A percentile compares a stretch with the other conserved stretches of the same genome.
phyloP scores from a whole-genome alignment of 2,329 filamentous ascomycete species.

The Kalaharituber pfeilii region DNA sequence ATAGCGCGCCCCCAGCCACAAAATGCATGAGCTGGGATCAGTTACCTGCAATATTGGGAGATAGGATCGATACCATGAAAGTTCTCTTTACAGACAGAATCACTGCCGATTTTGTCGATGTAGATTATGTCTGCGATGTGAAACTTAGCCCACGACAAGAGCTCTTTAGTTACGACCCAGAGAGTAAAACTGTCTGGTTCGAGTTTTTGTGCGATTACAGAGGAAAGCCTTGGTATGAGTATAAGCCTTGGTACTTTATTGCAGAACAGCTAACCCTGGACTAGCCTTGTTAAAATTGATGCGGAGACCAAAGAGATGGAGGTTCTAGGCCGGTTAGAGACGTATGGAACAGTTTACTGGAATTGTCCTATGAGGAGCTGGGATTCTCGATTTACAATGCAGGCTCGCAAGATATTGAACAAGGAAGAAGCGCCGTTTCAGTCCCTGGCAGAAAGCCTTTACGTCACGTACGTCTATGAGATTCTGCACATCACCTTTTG shows the following conservation, averaged over 20 bases:
- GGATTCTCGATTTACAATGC: constrained; percentile 12
- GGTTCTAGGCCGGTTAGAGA: constrained; percentile 14
- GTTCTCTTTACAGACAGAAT: constrained; percentile 14
- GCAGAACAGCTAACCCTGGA: not conserved
- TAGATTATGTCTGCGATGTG: constrained; percentile 12
- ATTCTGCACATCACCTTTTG: not conserved
- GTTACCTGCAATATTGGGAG: constrained; percentile 7
- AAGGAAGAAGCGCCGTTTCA: constrained; percentile 10
- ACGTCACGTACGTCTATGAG: constrained; percentile 6
- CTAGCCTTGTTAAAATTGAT: constrained; percentile 15
- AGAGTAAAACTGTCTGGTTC: constrained; percentile 10
- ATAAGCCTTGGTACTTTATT: not conserved
- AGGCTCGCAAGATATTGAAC: constrained; percentile 7
- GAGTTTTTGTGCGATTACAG: constrained; percentile 14
- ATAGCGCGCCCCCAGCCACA: constrained; percentile 7
- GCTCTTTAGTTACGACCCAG: constrained; percentile 9
- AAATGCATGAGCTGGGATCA: constrained; percentile 12
- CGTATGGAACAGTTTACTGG: constrained; percentile 18
- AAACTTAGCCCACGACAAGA: constrained; percentile 13
- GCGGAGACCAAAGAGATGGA: constrained; percentile 19
- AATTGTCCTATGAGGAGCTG: constrained; percentile 16
- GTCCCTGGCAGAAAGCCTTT: constrained; percentile 11
- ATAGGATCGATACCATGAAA: constrained; percentile 6
- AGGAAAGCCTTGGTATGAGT: constrained; percentile 10
- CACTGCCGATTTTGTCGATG: constrained; percentile 12